Conservation (phyloP, 2,329 filamentous ascomycete species). For the Pezizomycotina sp. region DNA sequence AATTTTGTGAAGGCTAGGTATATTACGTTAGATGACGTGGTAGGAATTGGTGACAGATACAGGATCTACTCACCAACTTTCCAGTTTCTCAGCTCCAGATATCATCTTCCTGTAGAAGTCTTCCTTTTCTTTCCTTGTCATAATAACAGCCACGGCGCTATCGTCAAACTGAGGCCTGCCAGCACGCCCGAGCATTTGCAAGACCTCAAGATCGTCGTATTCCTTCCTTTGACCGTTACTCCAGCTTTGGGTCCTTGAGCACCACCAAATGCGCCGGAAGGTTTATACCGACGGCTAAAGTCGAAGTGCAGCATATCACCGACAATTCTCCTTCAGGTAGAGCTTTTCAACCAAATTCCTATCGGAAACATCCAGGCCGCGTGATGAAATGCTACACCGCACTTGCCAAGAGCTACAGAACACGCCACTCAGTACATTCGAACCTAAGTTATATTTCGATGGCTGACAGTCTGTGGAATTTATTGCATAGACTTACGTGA, state of each 20-base stretch:
- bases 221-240: constrained; percentile 45
- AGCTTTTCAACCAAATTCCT: constrained; percentile 48
- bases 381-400: constrained; percentile 68
- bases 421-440: neutral
- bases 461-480: neutral
- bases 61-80: constrained; percentile 43
- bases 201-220: constrained; percentile 67
- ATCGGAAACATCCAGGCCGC: constrained; percentile 54
- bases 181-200: constrained; percentile 80
- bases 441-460: neutral
- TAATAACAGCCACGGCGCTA: constrained; percentile 59
- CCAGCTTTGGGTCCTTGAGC: constrained; percentile 60
- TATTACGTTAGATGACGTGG: neutral
- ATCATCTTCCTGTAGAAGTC: constrained; percentile 55
- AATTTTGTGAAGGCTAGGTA: constrained; percentile 31
- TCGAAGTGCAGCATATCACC: constrained; percentile 77
- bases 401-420: constrained; percentile 28
- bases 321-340: constrained; percentile 52
- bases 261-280: constrained; percentile 69
- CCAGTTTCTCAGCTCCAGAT: constrained; percentile 53
- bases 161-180: constrained; percentile 70
- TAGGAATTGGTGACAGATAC: neutral
- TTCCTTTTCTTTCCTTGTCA: constrained; percentile 52
- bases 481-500: constrained; percentile 34
- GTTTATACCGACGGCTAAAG: constrained; percentile 68